phyloP scores from a whole-genome alignment of 2,329 filamentous ascomycete genomes.

The Thelonectria blattea region DNA sequence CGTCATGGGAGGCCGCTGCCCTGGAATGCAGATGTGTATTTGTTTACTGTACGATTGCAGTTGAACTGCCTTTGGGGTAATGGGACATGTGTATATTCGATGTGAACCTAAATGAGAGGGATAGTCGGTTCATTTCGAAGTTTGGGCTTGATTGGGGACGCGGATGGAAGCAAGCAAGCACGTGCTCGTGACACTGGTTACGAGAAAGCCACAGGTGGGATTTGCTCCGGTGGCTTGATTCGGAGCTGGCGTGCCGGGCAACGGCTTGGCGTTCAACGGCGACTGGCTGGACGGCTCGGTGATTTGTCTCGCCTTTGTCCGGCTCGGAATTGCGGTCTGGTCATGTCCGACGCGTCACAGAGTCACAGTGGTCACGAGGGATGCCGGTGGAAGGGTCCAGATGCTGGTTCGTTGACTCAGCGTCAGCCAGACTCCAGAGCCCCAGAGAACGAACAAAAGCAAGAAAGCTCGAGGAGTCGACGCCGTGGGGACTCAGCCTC shows the following conservation, averaged over 20 bases:
- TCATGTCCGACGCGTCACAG: not conserved
- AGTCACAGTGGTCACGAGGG: constrained; percentile 3
- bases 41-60: too few species aligned
- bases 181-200: constrained; percentile 7
- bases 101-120: too few species aligned
- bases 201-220: not conserved
- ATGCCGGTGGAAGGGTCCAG: constrained; percentile 12
- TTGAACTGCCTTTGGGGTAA: too few species aligned
- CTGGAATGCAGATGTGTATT: too few species aligned
- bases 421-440: too few species aligned
- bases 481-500: not conserved
- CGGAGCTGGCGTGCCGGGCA: not conserved
- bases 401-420: constrained; percentile 4
- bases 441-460: too few species aligned
- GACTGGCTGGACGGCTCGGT: not conserved
- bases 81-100: not conserved
- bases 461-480: not conserved
- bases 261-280: not conserved
- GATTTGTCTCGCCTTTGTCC: too few species aligned
- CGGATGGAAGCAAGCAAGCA: not conserved
- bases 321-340: too few species aligned
- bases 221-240: not conserved
- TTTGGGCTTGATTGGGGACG: not conserved
- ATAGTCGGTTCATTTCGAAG: too few species aligned
- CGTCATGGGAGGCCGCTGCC: constrained; percentile 1